These are phyloP conservation scores for Venturia effusa DNA, from an alignment of 2,329 filamentous ascomycete genomes.

Conservation along the genomic window DNA sequence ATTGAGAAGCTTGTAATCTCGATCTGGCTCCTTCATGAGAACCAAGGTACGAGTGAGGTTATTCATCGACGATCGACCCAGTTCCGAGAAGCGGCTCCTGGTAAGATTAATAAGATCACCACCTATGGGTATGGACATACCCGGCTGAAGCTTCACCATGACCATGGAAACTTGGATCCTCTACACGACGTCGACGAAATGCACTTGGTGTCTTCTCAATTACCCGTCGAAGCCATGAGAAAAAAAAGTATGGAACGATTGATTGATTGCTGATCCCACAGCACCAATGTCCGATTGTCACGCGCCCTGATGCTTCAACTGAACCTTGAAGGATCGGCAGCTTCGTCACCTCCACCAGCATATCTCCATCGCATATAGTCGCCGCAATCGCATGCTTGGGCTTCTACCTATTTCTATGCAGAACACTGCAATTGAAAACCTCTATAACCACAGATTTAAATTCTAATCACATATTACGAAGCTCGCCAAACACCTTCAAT, in stretches of 20 bases:
- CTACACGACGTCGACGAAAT: no score
- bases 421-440: background rate
- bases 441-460: background rate
- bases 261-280: background rate
- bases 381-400: background rate
- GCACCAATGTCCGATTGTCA: background rate
- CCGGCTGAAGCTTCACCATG: no score
- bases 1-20: background rate
- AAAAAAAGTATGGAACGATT: no score
- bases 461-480: background rate
- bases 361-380: background rate
- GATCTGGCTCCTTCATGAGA: no score
- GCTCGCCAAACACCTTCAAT: background rate
- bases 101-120: background rate
- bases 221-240: background rate
- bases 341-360: background rate
- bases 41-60: background rate
- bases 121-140: no score
- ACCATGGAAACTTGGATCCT: no score
- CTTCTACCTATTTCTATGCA: no score
- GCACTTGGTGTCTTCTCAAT: background rate
- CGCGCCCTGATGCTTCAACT: background rate
- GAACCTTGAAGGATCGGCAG: background rate
- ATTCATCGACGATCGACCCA: background rate
- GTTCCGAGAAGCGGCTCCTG: background rate